Evolutionary conservation across 73 alveolate genomes (phyloP), one percentile per base, ranked within the genome.

Genomic region (Loxodes magnus): DNA sequence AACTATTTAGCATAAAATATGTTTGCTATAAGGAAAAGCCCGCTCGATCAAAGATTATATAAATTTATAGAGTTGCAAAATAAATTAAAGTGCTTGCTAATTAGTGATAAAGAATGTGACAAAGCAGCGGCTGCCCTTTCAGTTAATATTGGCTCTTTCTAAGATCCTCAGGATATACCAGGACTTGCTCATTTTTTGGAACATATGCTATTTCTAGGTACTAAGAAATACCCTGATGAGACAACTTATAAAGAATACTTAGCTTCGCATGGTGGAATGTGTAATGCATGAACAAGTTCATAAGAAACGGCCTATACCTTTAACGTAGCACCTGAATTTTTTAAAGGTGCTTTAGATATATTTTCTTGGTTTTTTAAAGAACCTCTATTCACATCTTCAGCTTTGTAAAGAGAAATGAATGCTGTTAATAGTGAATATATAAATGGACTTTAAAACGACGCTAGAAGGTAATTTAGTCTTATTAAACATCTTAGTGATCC

Each of bases 131-230:
- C n/a, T n/a, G n/a, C n/a, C n/a, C n/a, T n/a, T n/a, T n/a, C n/a
- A n/a, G n/a, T n/a, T n/a, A n/a, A n/a, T n/a, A n/a, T n/a, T n/a
- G n/a, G n/a, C n/a, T n/a, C n/a, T n/a, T n/a, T n/a, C n/a, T n/a
- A n/a, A n/a, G n/a, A n/a, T n/a, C n/a, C 22, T 19, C 66, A 34
- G 15, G 22, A 14, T 4, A 34, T 14, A 4, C 15, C 56, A 43
- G 98, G 98, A 15, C 72, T 90, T 25, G 96, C 96, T 15, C 98
- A 90, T 61, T 90, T 90, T 56, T 86, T 88, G 30, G 98, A 90
- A 52, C 98, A 90, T 66, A 86, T 90, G 94, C 74, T 90, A 24
- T 82, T 82, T 65, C 68, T 90, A 60, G 98, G 98, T 0, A 67
- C 96, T 17, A 43, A 85, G 68, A 90, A 90, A 67, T 90, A 81